Evolutionary conservation across 306 rosid species (phyloP), one percentile per base, ranked within the genome.

Genomic region (Herpetospermum pedunculosum): DNA sequence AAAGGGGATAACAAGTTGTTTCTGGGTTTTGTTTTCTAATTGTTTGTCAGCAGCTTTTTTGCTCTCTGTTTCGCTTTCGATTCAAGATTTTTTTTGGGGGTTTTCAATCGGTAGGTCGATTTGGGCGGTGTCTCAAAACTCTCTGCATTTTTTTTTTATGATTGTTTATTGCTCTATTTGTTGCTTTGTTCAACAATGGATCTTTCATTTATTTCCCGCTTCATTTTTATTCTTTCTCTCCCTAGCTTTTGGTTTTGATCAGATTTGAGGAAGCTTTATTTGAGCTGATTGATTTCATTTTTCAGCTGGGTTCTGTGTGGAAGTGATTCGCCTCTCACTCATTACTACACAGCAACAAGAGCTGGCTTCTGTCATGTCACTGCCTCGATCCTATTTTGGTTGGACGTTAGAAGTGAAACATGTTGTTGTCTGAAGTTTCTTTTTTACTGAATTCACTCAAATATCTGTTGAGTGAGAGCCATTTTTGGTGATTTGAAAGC

Each of bases 401-500:
- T 63, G 87, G 79, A 80, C 50, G 38, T 77, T 63, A 83, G 78
- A 81, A 55, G 34, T 48, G 81, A 90, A 84, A 74, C 58, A 54
- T 64, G 34, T 47, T 80, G 78, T 86, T 47, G 81, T 82, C 86
- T 53, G 79, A 77, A 75, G 75, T 35, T 44, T 74, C 75, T 85
- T 73, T 54, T 68, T 81, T 55, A 48, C 73, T 79, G 63, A 53
- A 48, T 72, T 72, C 64, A 2, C 34, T 72, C 64, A 32, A 50
- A 72, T 53, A 25, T 15, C 55, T 69, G 40, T 26, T 44, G 57
- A 8, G 3, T 18, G 25, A 50, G 52, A 43, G 23, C 73, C 35
- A 68, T 68, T 72, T 90, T 65, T 78, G 46, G 60, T 77, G 67
- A 83, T 84, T 83, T 86, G 84, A 89, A 81, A 82, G 85, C 68